Evolutionary conservation across 805 yeast genomes (phyloP).

Genomic region (Clavispora fructus): DNA sequence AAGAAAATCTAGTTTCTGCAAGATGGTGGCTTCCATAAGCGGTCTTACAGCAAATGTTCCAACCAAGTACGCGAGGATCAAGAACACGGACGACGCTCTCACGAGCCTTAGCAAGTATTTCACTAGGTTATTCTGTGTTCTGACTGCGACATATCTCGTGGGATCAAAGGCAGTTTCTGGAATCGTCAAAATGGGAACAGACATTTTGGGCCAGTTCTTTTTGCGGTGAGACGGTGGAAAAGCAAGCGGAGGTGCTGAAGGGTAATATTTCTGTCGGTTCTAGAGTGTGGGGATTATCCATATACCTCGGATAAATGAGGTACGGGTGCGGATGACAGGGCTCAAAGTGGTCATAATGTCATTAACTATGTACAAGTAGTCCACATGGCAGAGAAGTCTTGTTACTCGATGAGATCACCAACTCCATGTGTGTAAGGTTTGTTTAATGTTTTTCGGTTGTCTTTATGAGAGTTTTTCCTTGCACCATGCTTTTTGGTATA

Average conservation of each 20-base stretch:
- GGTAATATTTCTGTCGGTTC: neutral
- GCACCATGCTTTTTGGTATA: constrained; percentile 4
- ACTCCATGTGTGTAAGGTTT: constrained; percentile 19
- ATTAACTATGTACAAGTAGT: constrained; percentile 6
- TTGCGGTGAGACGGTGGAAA: too few species aligned
- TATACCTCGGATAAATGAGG: neutral
- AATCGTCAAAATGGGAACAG: constrained; percentile 33
- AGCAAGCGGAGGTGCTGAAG: too few species aligned
- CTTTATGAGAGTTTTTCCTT: constrained; percentile 8
- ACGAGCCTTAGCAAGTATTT: constrained; percentile 27
- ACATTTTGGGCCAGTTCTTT: too few species aligned
- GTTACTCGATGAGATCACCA: constrained; percentile 23
- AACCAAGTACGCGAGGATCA: constrained; percentile 25
- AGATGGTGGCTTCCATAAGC: constrained; percentile 23
- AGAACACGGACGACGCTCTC: constrained; percentile 28
- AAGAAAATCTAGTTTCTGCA: constrained; percentile 29
- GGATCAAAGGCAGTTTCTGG: constrained; percentile 39
- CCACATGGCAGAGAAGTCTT: neutral
- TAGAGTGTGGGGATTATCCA: neutral
- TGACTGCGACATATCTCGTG: constrained; percentile 14
- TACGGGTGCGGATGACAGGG: neutral
- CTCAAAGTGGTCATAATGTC: neutral
- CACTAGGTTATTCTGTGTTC: constrained; percentile 19
- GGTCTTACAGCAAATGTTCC: constrained; percentile 33
- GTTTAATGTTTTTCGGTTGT: constrained; percentile 1